Evolutionary conservation across 768 basidiomycete species (phyloP).

Genomic region (Hygrophorus pudorinus): DNA sequence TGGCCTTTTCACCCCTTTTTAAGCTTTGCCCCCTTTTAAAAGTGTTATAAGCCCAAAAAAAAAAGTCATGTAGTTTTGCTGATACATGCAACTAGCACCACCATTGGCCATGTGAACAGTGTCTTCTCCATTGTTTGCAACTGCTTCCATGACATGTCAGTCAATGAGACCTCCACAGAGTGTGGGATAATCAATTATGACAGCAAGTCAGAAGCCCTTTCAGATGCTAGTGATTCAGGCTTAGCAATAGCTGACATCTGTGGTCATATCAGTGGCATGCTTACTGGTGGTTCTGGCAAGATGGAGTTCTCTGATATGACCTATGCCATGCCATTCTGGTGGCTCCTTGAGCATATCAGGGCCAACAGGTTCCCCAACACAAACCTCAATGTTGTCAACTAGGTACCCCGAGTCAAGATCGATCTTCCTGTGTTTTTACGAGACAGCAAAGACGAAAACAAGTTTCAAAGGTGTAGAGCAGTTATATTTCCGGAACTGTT

Average conservation of each 20-base stretch:
- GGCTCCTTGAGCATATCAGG: slow-evolving; percentile 22
- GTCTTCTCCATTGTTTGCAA: slow-evolving; percentile 25
- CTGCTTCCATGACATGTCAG: slow-evolving; percentile 15
- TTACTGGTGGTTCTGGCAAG: slow-evolving; percentile 20
- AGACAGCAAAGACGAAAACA: no score
- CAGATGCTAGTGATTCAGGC: slow-evolving; percentile 23
- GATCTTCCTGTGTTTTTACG: no score
- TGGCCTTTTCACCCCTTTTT: no score
- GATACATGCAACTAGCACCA: slow-evolving; percentile 23
- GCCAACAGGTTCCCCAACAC: slow-evolving; percentile 16
- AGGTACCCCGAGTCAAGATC: no score
- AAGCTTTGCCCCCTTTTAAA: no score
- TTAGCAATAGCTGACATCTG: slow-evolving; percentile 16
- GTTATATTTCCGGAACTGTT: no score
- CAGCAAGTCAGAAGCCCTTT: slow-evolving; percentile 20
- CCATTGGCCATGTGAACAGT: slow-evolving; percentile 28
- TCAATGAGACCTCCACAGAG: slow-evolving; percentile 22
- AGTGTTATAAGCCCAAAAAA: no score
- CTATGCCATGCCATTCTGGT: slow-evolving; percentile 23
- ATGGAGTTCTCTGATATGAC: slow-evolving; percentile 18
- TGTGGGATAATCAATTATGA: slow-evolving; percentile 17
- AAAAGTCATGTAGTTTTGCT: no score
- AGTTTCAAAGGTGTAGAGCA: no score
- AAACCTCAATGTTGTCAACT: slow-evolving; percentile 1
- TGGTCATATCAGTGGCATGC: slow-evolving; percentile 22